phyloP scores from a whole-genome alignment of 1,284 basidiomycete species.

The Ustilago xerochloae region DNA sequence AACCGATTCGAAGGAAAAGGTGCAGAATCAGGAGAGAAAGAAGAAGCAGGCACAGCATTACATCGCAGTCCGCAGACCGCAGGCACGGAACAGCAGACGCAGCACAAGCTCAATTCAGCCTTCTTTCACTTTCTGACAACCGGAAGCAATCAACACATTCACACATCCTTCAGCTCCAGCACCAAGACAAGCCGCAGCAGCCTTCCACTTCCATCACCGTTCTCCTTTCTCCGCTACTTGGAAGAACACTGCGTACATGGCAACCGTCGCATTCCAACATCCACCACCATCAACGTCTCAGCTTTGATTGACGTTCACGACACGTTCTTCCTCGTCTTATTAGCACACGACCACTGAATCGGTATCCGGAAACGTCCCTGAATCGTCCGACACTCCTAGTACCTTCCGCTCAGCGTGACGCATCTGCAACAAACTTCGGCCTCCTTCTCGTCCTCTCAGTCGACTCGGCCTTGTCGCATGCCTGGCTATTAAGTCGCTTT shows the following conservation, averaged over 20 bases:
- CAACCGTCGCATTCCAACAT: background rate
- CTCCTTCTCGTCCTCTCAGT: too few species aligned
- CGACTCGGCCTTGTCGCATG: constrained; percentile 4
- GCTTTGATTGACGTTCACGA: background rate
- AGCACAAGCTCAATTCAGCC: too few species aligned
- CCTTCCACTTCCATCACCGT: background rate
- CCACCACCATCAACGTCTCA: background rate
- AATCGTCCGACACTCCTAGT: too few species aligned
- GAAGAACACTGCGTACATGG: background rate
- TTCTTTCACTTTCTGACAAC: too few species aligned
- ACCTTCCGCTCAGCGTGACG: too few species aligned
- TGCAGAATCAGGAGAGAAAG: background rate
- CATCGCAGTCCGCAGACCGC: constrained; percentile 11
- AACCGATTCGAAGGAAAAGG: background rate
- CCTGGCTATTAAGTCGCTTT: background rate
- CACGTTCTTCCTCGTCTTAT: background rate
- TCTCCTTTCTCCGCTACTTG: background rate
- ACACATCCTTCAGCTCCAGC: too few species aligned
- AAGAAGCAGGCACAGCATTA: background rate
- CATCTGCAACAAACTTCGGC: too few species aligned
- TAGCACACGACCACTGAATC: too few species aligned
- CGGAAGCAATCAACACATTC: too few species aligned
- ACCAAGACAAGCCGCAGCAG: background rate
- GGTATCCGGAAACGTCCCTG: too few species aligned
- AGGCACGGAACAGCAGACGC: too few species aligned